phyloP scores from a whole-genome alignment of 805 yeast genomes.

The Priceomyces castillae region DNA sequence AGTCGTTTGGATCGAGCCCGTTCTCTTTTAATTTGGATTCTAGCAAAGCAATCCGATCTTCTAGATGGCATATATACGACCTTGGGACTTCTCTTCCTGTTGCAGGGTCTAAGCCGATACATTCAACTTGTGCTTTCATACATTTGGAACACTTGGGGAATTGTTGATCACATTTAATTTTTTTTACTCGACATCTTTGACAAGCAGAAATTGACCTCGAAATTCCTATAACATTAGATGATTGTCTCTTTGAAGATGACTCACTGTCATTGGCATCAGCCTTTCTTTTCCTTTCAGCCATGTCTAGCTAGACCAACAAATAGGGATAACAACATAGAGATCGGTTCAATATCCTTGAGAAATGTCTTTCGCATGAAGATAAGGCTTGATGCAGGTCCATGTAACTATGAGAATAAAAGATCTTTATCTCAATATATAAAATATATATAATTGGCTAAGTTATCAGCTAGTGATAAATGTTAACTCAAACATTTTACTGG shows the following conservation, averaged over 20 bases:
- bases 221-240: constrained; percentile 31
- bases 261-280: constrained; percentile 1
- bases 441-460: background rate
- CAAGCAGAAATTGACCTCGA: constrained; percentile 80
- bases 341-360: too few species aligned
- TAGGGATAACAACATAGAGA: too few species aligned
- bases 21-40: constrained; percentile 47
- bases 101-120: constrained; percentile 83
- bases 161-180: constrained; percentile 64
- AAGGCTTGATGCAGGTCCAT: background rate
- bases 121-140: constrained; percentile 61
- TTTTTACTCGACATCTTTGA: constrained; percentile 71
- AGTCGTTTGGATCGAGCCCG: constrained; percentile 27
- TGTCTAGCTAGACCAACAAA: background rate
- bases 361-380: background rate
- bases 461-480: background rate
- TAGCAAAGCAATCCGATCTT: constrained; percentile 57
- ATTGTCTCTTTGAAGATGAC: background rate
- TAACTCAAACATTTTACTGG: constrained; percentile 30
- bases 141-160: constrained; percentile 68
- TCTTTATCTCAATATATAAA: background rate
- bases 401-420: background rate
- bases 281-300: constrained; percentile 9
- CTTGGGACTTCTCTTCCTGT: constrained; percentile 86
- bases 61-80: constrained; percentile 70